phyloP scores from a whole-genome alignment of 2,329 filamentous ascomycete genomes.

The Graphilbum fragrans region DNA sequence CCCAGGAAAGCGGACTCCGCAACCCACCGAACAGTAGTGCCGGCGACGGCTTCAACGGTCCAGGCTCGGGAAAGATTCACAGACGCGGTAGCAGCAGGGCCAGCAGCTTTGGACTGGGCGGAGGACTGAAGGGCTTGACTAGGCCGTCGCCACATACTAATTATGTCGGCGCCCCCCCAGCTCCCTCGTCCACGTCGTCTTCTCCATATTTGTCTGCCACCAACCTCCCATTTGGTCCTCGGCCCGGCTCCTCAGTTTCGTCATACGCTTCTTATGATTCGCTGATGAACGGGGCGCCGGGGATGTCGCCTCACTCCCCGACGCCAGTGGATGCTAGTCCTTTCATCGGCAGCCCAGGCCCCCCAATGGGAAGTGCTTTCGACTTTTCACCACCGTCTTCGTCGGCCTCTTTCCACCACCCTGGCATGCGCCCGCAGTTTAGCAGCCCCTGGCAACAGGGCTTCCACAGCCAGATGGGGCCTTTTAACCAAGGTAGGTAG shows the following conservation, averaged over 20 bases:
- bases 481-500: constrained; percentile 8
- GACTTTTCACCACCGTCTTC: constrained; percentile 5
- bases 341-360: constrained; percentile 12
- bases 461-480: constrained; percentile 9
- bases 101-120: constrained; percentile 12
- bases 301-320: constrained; percentile 12
- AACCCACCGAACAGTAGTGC: constrained; percentile 13
- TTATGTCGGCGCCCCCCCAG: constrained; percentile 11
- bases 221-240: constrained; percentile 6
- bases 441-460: constrained; percentile 11
- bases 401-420: constrained; percentile 6
- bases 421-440: constrained; percentile 13
- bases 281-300: constrained; percentile 7
- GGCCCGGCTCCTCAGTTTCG: constrained; percentile 11
- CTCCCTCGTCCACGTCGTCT: constrained; percentile 10
- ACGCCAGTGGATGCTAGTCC: constrained; percentile 8
- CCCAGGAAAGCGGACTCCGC: constrained; percentile 37
- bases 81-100: constrained; percentile 10
- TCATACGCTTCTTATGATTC: constrained; percentile 12
- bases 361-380: constrained; percentile 9
- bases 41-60: constrained; percentile 5
- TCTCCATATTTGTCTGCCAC: constrained; percentile 9
- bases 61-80: constrained; percentile 8
- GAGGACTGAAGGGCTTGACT: constrained; percentile 11
- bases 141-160: constrained; percentile 13